phyloP scores from a whole-genome alignment of 2,329 filamentous ascomycete genomes.

The Metarhizium anisopliae region DNA sequence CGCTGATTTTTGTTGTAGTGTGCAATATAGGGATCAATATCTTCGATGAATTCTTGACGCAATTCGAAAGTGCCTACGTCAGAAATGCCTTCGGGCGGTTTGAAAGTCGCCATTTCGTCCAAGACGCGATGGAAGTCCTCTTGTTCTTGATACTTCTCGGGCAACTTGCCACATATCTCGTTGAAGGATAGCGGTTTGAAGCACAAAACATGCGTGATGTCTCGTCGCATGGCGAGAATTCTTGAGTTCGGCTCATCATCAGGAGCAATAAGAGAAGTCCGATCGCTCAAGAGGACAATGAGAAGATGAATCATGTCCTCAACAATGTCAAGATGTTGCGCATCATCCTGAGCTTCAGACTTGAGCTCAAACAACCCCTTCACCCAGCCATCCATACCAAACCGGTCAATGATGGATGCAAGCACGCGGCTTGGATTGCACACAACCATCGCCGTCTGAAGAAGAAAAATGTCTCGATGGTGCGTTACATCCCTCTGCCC shows the following conservation, averaged over 20 bases:
- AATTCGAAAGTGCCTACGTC: conserved; percentile 93
- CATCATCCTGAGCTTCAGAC: conserved; percentile 70
- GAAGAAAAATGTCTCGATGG: conserved; percentile 86
- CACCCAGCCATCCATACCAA: conserved; percentile 81
- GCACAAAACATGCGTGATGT: conserved; percentile 88
- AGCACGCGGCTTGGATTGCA: conserved; percentile 78
- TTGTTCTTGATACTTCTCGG: conserved; percentile 81
- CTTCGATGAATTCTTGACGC: conserved; percentile 73
- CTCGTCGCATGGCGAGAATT: conserved; percentile 67
- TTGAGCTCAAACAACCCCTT: conserved; percentile 69
- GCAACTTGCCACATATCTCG: conserved; percentile 76
- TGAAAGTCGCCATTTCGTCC: conserved; percentile 81
- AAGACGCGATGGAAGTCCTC: conserved; percentile 81
- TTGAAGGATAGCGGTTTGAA: conserved; percentile 96
- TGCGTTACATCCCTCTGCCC: conserved; percentile 86
- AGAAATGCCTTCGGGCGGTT: conserved; percentile 79
- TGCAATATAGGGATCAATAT: conserved; percentile 90
- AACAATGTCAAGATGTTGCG: conserved; percentile 81
- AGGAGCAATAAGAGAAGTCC: conserved; percentile 65
- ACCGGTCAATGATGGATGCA: conserved; percentile 84
- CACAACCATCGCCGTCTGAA: conserved; percentile 83
- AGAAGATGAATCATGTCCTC: conserved; percentile 94
- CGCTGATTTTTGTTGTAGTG: conserved; percentile 96
- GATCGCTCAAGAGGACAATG: conserved; percentile 83
- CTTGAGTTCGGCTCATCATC: conserved; percentile 58